Percentiles rank a stretch among this genome's conserved stretches.
These are phyloP conservation scores for Syzygium malaccense DNA, from an alignment of 441 rosid species.

Conservation along the genomic window DNA sequence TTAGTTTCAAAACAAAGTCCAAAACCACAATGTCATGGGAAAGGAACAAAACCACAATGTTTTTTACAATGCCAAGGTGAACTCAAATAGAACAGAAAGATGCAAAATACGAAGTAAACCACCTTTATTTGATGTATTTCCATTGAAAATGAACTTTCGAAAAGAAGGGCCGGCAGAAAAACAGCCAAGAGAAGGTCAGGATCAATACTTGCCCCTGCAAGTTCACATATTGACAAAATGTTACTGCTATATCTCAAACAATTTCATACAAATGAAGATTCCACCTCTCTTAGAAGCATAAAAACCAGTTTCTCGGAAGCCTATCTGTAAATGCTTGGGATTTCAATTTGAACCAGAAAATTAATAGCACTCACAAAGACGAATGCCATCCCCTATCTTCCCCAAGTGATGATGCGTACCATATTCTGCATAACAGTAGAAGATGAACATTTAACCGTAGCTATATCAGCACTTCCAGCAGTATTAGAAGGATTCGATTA, in stretches of 20 bases:
- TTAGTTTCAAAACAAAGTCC: neutral
- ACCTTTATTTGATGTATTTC: constrained; percentile 96
- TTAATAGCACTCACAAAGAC: constrained; percentile 61
- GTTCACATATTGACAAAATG: neutral
- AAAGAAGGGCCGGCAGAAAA: constrained; percentile 94
- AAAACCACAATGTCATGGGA: neutral
- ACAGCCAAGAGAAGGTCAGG: constrained; percentile 83
- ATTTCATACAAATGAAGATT: neutral
- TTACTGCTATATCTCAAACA: neutral
- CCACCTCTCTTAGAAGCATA: neutral
- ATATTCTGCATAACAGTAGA: constrained; percentile 48
- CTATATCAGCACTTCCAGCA: neutral
- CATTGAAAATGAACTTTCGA: constrained; percentile 94
- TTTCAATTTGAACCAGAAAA: neutral
- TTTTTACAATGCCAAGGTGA: neutral
- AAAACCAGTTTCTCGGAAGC: neutral
- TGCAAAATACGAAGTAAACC: constrained; percentile 30
- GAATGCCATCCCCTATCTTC: constrained; percentile 77
- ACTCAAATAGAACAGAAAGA: neutral
- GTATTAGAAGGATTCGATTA: neutral
- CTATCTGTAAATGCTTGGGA: neutral
- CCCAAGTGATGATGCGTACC: constrained; percentile 65
- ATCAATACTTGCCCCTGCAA: constrained; percentile 74
- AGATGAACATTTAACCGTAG: neutral
- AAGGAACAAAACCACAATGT: neutral